Evolutionary conservation across 129 eudicot genomes (phyloP).

Genomic region (Artemisia argyi): DNA sequence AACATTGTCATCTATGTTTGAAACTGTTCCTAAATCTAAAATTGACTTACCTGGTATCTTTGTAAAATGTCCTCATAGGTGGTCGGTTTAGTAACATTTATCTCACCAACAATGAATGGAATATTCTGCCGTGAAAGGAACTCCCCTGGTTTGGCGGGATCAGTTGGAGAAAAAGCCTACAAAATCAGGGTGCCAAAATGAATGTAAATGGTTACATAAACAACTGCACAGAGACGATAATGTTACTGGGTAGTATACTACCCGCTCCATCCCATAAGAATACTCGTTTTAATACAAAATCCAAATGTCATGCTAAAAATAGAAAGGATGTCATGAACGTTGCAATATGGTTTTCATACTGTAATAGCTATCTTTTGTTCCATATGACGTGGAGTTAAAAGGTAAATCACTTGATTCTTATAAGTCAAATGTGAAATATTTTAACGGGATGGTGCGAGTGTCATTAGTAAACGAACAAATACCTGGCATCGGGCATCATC

Average conservation of each 20-base stretch:
- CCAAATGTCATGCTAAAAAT: neutral
- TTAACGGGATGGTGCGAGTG: neutral
- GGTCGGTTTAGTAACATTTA: conserved; percentile 50
- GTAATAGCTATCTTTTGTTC: neutral
- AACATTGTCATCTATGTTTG: conserved; percentile 1
- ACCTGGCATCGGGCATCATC: conserved; percentile 97
- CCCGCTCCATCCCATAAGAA: neutral
- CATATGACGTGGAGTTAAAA: conserved; percentile 2
- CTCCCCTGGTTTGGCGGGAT: conserved; percentile 80
- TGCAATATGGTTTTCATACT: neutral
- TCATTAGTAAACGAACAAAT: conserved; percentile 17
- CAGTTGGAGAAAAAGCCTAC: conserved; percentile 90
- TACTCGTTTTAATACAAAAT: neutral
- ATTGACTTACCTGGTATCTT: conserved; percentile 79
- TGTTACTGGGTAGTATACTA: neutral
- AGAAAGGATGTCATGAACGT: neutral
- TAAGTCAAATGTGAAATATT: neutral
- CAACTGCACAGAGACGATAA: neutral
- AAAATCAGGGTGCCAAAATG: conserved; percentile 11
- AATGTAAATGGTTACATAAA: neutral
- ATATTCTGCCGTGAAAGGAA: conserved; percentile 67
- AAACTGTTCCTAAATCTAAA: neutral
- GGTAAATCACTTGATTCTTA: conserved; percentile 7
- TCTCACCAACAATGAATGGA: conserved; percentile 63
- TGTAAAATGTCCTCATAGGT: conserved; percentile 60